Percentiles rank a stretch among this genome's conserved stretches.
phyloP scores from a whole-genome alignment of 176 grass and related monocot genomes.

The Elymus sibiricus region DNA sequence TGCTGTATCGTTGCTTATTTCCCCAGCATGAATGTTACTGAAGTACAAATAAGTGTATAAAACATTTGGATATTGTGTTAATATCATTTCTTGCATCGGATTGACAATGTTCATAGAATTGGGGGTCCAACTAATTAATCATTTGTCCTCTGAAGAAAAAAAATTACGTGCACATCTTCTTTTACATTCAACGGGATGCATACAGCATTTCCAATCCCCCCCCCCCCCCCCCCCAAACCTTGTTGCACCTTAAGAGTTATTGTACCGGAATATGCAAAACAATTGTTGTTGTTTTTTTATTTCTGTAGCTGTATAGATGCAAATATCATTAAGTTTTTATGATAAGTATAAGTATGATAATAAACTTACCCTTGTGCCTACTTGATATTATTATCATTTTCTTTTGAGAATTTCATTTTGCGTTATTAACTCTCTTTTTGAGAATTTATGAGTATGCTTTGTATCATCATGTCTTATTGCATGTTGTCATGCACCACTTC shows the following conservation, averaged over 20 bases:
- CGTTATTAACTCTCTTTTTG: not conserved
- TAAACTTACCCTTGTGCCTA: not conserved
- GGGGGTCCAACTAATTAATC: not conserved
- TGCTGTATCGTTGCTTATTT: not conserved
- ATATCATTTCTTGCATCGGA: not conserved
- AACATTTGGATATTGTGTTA: not conserved
- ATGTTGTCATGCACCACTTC: conserved; percentile 5
- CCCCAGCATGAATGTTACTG: not conserved
- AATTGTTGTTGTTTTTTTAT: not conserved
- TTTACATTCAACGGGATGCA: not conserved
- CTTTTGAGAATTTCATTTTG: not conserved
- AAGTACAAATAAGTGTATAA: not conserved
- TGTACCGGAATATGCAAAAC: not conserved
- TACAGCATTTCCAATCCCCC: not conserved
- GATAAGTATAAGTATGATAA: not conserved
- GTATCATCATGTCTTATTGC: not conserved
- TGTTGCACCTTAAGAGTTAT: not conserved
- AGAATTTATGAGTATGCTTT: not conserved
- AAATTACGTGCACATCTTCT: not conserved
- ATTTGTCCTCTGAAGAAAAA: not conserved
- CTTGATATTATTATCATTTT: not conserved
- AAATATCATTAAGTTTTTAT: not conserved
- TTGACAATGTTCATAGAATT: not conserved
- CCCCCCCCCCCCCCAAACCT: not conserved
- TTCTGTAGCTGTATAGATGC: not conserved